Evolutionary conservation across 2,329 filamentous ascomycete species (phyloP).

Genomic region (Colletotrichum orbiculare): DNA sequence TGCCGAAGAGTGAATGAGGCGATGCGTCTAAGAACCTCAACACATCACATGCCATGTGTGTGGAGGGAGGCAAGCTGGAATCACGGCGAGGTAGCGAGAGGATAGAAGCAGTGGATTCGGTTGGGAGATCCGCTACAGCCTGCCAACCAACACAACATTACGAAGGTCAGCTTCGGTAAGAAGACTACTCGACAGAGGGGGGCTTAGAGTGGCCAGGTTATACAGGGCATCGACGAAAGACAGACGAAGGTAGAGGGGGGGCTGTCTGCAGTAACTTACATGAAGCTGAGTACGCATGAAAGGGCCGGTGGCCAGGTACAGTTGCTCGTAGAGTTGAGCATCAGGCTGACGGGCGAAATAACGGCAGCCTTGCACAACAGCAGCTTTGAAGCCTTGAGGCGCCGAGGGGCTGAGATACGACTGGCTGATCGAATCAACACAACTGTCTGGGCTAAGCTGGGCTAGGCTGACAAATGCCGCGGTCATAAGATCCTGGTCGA

Average conservation of each 20-base stretch:
- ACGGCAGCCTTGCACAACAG: constrained; percentile 70
- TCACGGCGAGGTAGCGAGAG: constrained; percentile 52
- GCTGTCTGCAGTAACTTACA: constrained; percentile 49
- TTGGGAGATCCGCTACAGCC: constrained; percentile 52
- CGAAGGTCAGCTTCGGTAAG: neutral
- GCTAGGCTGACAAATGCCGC: constrained; percentile 74
- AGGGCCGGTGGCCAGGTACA: constrained; percentile 66
- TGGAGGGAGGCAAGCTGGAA: constrained; percentile 51
- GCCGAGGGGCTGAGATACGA: constrained; percentile 67
- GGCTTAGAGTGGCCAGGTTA: neutral
- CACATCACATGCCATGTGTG: constrained; percentile 61
- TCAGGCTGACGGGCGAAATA: constrained; percentile 68
- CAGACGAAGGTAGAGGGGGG: no score
- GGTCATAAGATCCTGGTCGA: constrained; percentile 74
- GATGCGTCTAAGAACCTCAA: constrained; percentile 68
- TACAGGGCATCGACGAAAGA: no score
- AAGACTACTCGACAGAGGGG: neutral
- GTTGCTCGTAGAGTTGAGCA: constrained; percentile 60
- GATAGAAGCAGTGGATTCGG: constrained; percentile 45
- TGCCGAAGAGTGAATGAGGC: constrained; percentile 57
- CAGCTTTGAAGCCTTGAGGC: constrained; percentile 70
- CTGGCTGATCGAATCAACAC: constrained; percentile 66
- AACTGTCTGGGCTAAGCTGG: constrained; percentile 69
- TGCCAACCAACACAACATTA: constrained; percentile 37
- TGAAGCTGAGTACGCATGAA: constrained; percentile 69